Evolutionary conservation across 345 rosid species (phyloP).

Genomic region (Eucalyptus tenuipes): DNA sequence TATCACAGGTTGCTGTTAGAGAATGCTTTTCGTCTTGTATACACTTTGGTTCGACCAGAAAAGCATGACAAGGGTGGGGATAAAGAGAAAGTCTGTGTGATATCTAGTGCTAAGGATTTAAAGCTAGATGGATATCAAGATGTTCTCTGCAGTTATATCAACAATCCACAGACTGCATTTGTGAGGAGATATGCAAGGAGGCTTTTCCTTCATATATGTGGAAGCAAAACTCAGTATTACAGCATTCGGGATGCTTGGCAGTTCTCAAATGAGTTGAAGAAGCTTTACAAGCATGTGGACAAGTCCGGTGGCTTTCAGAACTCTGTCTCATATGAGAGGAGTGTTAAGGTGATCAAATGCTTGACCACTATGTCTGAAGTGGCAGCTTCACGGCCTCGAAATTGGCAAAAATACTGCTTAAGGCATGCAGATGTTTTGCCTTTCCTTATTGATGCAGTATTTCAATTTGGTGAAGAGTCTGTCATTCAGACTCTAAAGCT

Average conservation of each 20-base stretch:
- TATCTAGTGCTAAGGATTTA: constrained; percentile 61
- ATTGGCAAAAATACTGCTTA: constrained; percentile 98
- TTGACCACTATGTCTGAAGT: constrained; percentile 91
- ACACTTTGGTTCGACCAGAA: constrained; percentile 94
- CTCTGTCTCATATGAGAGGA: constrained; percentile 76
- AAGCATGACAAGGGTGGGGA: constrained; percentile 93
- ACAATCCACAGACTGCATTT: constrained; percentile 89
- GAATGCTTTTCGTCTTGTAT: constrained; percentile 85
- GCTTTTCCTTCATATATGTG: constrained; percentile 92
- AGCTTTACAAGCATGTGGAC: constrained; percentile 68
- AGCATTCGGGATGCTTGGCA: constrained; percentile 96
- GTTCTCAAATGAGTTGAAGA: constrained; percentile 82
- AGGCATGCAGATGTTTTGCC: constrained; percentile 78
- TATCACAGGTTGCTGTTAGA: constrained; percentile 84
- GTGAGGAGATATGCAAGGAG: constrained; percentile 97
- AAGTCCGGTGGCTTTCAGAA: constrained; percentile 90
- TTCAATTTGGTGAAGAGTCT: constrained; percentile 88
- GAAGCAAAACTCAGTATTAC: constrained; percentile 95
- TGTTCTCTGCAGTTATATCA: constrained; percentile 92
- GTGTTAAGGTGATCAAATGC: constrained; percentile 90
- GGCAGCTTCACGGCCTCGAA: constrained; percentile 86
- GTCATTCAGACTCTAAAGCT: constrained; percentile 87
- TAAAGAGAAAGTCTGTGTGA: constrained; percentile 64
- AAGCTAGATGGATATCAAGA: constrained; percentile 96
- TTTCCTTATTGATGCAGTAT: constrained; percentile 63